phyloP scores from a whole-genome alignment of 805 yeast genomes.

The Starmerella stigmatis region DNA sequence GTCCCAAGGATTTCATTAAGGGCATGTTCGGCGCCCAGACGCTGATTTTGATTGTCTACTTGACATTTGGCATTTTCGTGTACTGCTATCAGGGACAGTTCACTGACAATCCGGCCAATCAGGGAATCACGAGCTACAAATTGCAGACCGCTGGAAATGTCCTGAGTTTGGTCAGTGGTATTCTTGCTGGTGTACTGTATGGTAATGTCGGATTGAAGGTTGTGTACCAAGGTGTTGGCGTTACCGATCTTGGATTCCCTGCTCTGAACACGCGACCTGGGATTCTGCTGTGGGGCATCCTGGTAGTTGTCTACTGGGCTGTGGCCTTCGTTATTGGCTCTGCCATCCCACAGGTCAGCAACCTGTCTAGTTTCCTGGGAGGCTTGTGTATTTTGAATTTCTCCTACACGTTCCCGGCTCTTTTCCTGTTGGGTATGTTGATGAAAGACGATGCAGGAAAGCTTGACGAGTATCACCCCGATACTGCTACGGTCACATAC shows the following conservation, averaged over 20 bases:
- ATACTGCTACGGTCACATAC: constrained; percentile 11
- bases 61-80: constrained; percentile 37
- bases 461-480: constrained; percentile 17
- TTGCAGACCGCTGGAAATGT: constrained; percentile 34
- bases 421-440: constrained; percentile 16
- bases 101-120: constrained; percentile 31
- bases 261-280: constrained; percentile 31
- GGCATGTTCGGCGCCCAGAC: constrained; percentile 38
- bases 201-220: constrained; percentile 41
- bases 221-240: constrained; percentile 35
- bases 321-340: constrained; percentile 37
- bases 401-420: constrained; percentile 38
- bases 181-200: constrained; percentile 39
- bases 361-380: constrained; percentile 35
- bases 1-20: constrained; percentile 42
- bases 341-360: constrained; percentile 37
- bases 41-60: constrained; percentile 34
- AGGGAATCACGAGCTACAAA: constrained; percentile 32
- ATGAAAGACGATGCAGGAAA: constrained; percentile 15
- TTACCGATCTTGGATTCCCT: constrained; percentile 30
- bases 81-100: constrained; percentile 41
- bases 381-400: constrained; percentile 39
- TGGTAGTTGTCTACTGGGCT: constrained; percentile 37
- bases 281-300: constrained; percentile 31
- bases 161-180: constrained; percentile 33